Conservation (phyloP, 306 rosid species). For the Acmispon strigosus region DNA sequence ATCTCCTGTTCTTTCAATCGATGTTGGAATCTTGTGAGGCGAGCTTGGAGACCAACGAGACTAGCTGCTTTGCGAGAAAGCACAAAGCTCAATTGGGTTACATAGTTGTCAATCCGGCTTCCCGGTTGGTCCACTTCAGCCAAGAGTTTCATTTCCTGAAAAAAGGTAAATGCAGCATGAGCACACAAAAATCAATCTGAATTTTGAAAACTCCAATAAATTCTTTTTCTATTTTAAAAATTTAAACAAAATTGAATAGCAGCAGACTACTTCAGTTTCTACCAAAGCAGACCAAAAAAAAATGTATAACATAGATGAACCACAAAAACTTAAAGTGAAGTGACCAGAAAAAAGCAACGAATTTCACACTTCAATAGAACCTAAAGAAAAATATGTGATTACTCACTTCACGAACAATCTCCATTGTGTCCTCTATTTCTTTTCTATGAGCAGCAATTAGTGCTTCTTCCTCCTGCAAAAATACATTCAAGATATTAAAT, state of each 20-base stretch:
- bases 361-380: neutral
- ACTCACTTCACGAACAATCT: conserved; percentile 98
- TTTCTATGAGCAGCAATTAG: conserved; percentile 90
- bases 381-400: neutral
- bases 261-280: neutral
- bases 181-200: neutral
- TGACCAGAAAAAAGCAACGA: neutral
- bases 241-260: neutral
- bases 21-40: conserved; percentile 97
- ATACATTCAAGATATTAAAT: conserved; percentile 14
- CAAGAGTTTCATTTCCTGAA: conserved; percentile 89
- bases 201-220: no score
- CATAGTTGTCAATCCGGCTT: conserved; percentile 86
- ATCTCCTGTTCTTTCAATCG: conserved; percentile 92
- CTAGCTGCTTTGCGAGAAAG: conserved; percentile 97
- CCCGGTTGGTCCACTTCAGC: conserved; percentile 99
- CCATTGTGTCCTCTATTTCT: conserved; percentile 99
- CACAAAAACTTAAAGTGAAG: neutral
- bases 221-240: no score
- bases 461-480: conserved; percentile 94
- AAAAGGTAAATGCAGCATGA: neutral
- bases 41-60: conserved; percentile 95
- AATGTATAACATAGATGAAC: neutral
- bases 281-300: no score
- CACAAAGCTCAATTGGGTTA: conserved; percentile 83